phyloP scores from a whole-genome alignment of 768 basidiomycete genomes.

The Psilocybe sp. region DNA sequence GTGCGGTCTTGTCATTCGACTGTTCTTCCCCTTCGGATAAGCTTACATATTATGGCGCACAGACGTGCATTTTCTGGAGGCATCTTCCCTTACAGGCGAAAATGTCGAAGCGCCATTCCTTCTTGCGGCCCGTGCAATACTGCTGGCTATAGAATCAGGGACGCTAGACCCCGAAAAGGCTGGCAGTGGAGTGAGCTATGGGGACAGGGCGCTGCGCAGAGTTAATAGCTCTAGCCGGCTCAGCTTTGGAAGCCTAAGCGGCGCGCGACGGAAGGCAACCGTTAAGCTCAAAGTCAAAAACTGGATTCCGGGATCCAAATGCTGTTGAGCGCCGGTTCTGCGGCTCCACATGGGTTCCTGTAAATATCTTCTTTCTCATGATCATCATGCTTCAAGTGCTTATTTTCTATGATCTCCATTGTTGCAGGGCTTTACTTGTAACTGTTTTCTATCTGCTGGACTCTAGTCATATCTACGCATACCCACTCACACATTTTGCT shows the following conservation, averaged over 20 bases:
- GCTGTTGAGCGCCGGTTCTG: constrained; percentile 47
- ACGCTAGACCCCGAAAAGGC: constrained; percentile 89
- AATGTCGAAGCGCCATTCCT: constrained; percentile 95
- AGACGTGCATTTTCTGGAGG: constrained; percentile 94
- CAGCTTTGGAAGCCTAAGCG: constrained; percentile 81
- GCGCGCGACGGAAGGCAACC: constrained; percentile 57
- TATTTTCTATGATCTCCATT: no score
- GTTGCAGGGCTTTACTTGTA: not conserved
- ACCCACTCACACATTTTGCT: constrained; percentile 20
- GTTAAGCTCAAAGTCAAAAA: constrained; percentile 58
- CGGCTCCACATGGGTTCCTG: constrained; percentile 1
- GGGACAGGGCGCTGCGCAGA: constrained; percentile 87
- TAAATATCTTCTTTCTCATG: no score
- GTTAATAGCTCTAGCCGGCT: constrained; percentile 89
- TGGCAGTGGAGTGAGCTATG: constrained; percentile 95
- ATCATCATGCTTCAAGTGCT: no score
- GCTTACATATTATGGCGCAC: constrained; percentile 6
- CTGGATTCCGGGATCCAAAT: constrained; percentile 64
- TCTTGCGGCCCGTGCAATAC: constrained; percentile 80
- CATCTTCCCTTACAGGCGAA: constrained; percentile 88
- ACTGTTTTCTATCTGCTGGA: constrained; percentile 1
- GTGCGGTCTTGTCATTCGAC: constrained; percentile 37
- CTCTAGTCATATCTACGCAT: constrained; percentile 7
- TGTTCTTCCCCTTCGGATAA: not conserved
- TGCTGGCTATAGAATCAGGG: constrained; percentile 89